Conservation (phyloP, 2,329 filamentous ascomycete species). For the Amauroascus niger region DNA sequence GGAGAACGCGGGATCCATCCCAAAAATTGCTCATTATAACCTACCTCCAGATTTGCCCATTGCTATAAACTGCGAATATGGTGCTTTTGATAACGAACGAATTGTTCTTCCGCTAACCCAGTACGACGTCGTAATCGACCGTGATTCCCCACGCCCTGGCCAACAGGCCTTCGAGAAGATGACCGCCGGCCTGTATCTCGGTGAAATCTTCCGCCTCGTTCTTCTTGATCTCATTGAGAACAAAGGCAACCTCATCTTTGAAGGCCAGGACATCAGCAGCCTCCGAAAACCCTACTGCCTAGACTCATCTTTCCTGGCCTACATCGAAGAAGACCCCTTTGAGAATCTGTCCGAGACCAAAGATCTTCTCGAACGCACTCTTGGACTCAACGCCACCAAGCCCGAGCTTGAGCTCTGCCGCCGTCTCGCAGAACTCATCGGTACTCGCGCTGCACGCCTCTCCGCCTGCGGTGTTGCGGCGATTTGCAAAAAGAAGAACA, state of each 20-base stretch:
- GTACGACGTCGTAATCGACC: slow-evolving; percentile 81
- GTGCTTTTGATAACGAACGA: slow-evolving; percentile 91
- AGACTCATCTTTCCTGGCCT: slow-evolving; percentile 85
- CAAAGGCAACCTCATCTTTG: slow-evolving; percentile 65
- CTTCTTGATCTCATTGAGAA: slow-evolving; percentile 77
- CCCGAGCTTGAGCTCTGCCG: slow-evolving; percentile 84
- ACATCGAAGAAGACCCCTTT: slow-evolving; percentile 89
- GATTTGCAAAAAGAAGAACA: slow-evolving; percentile 93
- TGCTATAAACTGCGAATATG: slow-evolving; percentile 97
- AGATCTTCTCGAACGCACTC: slow-evolving; percentile 68
- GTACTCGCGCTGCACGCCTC: slow-evolving; percentile 83
- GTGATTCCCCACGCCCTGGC: slow-evolving; percentile 80
- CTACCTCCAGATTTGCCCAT: slow-evolving; percentile 74
- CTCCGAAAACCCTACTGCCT: slow-evolving; percentile 81
- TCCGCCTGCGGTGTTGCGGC: slow-evolving; percentile 92
- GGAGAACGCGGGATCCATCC: slow-evolving; percentile 82
- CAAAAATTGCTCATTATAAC: slow-evolving; percentile 87
- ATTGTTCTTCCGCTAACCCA: slow-evolving; percentile 73
- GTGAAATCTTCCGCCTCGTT: slow-evolving; percentile 85
- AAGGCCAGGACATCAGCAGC: slow-evolving; percentile 66
- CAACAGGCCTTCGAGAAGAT: slow-evolving; percentile 98
- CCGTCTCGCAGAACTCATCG: slow-evolving; percentile 83
- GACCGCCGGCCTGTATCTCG: slow-evolving; percentile 88
- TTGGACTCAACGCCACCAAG: slow-evolving; percentile 59
- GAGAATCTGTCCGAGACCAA: slow-evolving; percentile 87